phyloP scores from a whole-genome alignment of 768 basidiomycete species.

The Amanita polypyramis region DNA sequence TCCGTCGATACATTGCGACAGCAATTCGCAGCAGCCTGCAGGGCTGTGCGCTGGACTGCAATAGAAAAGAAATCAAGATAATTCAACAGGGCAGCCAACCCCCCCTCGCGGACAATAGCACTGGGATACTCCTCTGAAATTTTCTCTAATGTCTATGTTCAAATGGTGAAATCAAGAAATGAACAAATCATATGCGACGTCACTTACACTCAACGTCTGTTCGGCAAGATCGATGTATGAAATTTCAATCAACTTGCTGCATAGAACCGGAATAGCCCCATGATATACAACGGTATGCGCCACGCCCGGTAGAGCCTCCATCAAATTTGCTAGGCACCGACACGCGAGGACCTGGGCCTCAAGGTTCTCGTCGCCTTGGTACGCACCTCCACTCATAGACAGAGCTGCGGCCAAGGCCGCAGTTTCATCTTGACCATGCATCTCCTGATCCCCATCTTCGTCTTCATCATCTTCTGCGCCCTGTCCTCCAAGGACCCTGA shows the following conservation, averaged over 20 bases:
- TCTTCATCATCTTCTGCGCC: conserved; percentile 65
- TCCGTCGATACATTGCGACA: conserved; percentile 89
- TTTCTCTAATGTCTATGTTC: conserved; percentile 84
- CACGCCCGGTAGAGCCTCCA: conserved; percentile 97
- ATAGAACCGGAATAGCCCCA: conserved; percentile 95
- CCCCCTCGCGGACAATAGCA: conserved; percentile 92
- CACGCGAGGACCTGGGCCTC: conserved; percentile 96
- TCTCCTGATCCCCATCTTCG: conserved; percentile 60
- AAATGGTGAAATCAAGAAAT: conserved; percentile 9
- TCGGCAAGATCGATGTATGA: conserved; percentile 97
- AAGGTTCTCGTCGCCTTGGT: conserved; percentile 74
- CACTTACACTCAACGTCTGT: conserved; percentile 93
- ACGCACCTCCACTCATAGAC: conserved; percentile 63
- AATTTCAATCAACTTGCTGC: conserved; percentile 95
- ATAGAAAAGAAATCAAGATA: conserved; percentile 99
- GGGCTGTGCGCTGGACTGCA: conserved; percentile 90
- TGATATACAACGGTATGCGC: conserved; percentile 97
- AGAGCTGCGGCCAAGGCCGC: conserved; percentile 82
- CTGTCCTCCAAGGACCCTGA: conserved; percentile 80
- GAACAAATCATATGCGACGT: conserved; percentile 2
- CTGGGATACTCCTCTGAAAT: conserved; percentile 97
- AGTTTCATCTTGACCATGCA: conserved; percentile 67
- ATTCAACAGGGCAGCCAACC: conserved; percentile 84
- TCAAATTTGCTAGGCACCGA: conserved; percentile 92
- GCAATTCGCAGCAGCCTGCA: conserved; percentile 95